Evolutionary conservation across 2,329 filamentous ascomycete genomes (phyloP).

Genomic region (Hypoxylon sp.): DNA sequence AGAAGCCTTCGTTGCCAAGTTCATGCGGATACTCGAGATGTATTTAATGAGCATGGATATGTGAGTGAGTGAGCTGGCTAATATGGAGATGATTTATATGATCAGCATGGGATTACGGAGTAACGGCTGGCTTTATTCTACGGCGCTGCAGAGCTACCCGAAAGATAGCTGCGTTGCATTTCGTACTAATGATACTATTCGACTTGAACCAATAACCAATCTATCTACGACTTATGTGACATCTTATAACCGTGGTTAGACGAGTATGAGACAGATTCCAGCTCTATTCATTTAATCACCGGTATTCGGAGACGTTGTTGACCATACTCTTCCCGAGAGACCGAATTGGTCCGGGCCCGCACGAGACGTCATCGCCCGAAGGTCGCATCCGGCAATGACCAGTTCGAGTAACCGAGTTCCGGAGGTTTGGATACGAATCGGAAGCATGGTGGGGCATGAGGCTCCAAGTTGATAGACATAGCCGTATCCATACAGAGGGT

Average conservation of each 20-base stretch:
- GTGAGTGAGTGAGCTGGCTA: constrained; percentile 55
- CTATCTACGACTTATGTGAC: constrained; percentile 6
- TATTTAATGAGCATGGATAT: constrained; percentile 89
- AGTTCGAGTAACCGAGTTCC: constrained; percentile 36
- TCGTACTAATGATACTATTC: constrained; percentile 29
- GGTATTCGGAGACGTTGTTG: constrained; percentile 26
- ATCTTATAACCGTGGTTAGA: constrained; percentile 21
- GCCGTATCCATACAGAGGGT: constrained; percentile 27
- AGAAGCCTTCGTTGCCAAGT: constrained; percentile 98
- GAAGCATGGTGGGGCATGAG: constrained; percentile 36
- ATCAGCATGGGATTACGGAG: constrained; percentile 42
- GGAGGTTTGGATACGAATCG: constrained; percentile 27
- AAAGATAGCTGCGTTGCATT: constrained; percentile 22
- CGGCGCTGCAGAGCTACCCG: constrained; percentile 16
- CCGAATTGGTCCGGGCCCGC: constrained; percentile 37
- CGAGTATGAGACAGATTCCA: constrained; percentile 19
- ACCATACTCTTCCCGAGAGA: constrained; percentile 33
- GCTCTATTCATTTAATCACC: constrained; percentile 11
- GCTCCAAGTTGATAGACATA: constrained; percentile 30
- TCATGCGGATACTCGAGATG: constrained; percentile 96
- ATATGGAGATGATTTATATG: constrained; percentile 19
- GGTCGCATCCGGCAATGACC: constrained; percentile 25
- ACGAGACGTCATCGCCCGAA: constrained; percentile 36
- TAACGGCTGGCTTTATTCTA: constrained; percentile 35
- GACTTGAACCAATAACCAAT: constrained; percentile 6